Base-by-base conservation (phyloP, 1,284 basidiomycete species). In the Ustilago trichophora region DNA sequence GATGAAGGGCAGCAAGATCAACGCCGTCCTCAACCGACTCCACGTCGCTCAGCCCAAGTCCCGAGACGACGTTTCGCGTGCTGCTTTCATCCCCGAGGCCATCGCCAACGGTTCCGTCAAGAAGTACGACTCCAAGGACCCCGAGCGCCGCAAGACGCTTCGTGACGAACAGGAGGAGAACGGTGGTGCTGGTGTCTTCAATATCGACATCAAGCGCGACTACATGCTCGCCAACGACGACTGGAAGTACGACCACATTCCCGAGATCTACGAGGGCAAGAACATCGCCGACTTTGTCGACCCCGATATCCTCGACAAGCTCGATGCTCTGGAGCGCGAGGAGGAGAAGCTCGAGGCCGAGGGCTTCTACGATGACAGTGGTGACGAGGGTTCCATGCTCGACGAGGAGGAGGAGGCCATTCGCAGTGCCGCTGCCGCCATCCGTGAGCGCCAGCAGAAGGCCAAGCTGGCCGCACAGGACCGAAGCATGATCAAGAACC, bases 281-380 rank as follows among this genome's bases (percentile, higher is more conserved):
- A 99, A 99, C 84, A 85, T 99, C 52, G 94, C 94, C 33, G 95
- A 99, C 86, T 98, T 99, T 76, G 91, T 98, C 83, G 96, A 98
- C 82, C 91, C 93, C 16, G 96, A 99, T 80, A 98, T 99, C 72
- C 88, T 89, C 34, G 93, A 94, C 83, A 94, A 92, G 83, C 88
- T 99, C 56, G 95, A 98, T 80, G 95, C 93, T 10, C 88, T 99
- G 48, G 96, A 99, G 84, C 88, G 91, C 32, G 95, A 99, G 82
- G 95, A 99, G 83, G 95, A 97, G 84, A 88, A 87, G 77, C 86
- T 99, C 24, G 87, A 93, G 81, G 90, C 89, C 1, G 92, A 98
- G 80, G 96, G 95, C 6, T 98, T 93, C 85, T 99, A 98, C 83
- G 91, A 92, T 40, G 88, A 85, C 59, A 92, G 91, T 51, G 80